These are phyloP conservation scores for Fraxinus angustifolia DNA, from an alignment of 305 asterid genomes.

Conservation along the genomic window DNA sequence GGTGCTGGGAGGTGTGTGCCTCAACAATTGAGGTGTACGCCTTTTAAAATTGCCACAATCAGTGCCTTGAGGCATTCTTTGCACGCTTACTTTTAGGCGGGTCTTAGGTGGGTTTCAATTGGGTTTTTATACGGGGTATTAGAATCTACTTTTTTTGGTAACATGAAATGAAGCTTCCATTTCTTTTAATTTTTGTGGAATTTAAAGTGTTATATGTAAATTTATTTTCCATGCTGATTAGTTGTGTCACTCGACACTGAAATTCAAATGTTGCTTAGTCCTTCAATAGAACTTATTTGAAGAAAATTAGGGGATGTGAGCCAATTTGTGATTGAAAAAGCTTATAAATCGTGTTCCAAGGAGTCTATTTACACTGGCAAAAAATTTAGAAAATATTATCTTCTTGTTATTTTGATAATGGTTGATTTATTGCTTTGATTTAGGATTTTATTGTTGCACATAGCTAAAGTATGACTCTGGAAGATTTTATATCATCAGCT, in stretches of 20 bases:
- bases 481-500: slow-evolving; percentile 1
- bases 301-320: background rate
- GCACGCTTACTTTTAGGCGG: background rate
- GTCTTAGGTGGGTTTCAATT: background rate
- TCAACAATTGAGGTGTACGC: background rate
- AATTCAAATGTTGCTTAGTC: slow-evolving; percentile 5
- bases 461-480: slow-evolving; percentile 11
- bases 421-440: slow-evolving; percentile 14
- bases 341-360: background rate
- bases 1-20: background rate
- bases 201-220: background rate
- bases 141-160: background rate
- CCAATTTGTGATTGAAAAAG: background rate
- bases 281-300: background rate
- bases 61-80: background rate
- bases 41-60: background rate
- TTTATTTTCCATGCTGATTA: background rate
- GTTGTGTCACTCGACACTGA: background rate
- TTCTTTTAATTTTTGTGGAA: background rate
- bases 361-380: background rate
- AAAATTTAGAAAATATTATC: background rate
- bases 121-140: background rate
- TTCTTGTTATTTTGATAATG: slow-evolving; percentile 4
- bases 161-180: background rate
- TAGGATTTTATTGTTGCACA: background rate